Percentiles rank a stretch among this genome's conserved stretches.
These are phyloP conservation scores for Drechmeria coniospora DNA, from an alignment of 2,329 filamentous ascomycete genomes.

Conservation along the genomic window DNA sequence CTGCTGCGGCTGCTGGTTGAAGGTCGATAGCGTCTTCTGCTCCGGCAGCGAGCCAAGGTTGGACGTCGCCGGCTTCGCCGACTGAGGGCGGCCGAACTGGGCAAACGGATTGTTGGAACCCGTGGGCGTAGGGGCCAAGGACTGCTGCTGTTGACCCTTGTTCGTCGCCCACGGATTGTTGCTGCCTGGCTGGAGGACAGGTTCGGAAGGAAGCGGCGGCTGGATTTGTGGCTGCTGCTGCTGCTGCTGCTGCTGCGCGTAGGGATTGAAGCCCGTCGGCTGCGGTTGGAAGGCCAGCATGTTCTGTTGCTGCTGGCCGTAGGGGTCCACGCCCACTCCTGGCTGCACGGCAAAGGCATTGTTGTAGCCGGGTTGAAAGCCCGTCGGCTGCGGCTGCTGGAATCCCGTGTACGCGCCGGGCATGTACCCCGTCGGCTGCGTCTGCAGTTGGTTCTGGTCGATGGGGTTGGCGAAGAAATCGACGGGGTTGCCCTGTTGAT, in stretches of 20 bases:
- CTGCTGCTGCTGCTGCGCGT: conserved; percentile 27
- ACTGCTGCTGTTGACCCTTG: conserved; percentile 37
- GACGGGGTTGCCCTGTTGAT: conserved; percentile 89
- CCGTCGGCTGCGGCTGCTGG: conserved; percentile 30
- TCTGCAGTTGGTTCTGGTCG: conserved; percentile 56
- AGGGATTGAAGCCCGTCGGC: conserved; percentile 39
- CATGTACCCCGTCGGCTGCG: conserved; percentile 65
- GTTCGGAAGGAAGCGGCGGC: conserved; percentile 35
- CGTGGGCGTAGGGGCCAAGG: conserved; percentile 69
- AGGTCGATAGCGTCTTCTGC: conserved; percentile 56
- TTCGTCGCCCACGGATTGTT: conserved; percentile 86
- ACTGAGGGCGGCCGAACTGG: conserved; percentile 48
- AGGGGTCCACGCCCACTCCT: conserved; percentile 56
- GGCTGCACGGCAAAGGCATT: conserved; percentile 54
- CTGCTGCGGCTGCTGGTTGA: conserved; percentile 35
- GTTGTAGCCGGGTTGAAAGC: conserved; percentile 42
- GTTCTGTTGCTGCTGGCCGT: conserved; percentile 32
- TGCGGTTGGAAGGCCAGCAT: conserved; percentile 33
- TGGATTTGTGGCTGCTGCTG: conserved; percentile 11
- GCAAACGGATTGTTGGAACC: conserved; percentile 98
- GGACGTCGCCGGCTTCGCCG: conserved; percentile 41
- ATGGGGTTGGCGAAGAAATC: conserved; percentile 97
- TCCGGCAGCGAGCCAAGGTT: conserved; percentile 65
- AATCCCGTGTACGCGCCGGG: conserved; percentile 40
- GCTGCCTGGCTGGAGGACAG: conserved; percentile 57